Conservation (phyloP, 345 rosid genomes). For the Gossypium australe region DNA sequence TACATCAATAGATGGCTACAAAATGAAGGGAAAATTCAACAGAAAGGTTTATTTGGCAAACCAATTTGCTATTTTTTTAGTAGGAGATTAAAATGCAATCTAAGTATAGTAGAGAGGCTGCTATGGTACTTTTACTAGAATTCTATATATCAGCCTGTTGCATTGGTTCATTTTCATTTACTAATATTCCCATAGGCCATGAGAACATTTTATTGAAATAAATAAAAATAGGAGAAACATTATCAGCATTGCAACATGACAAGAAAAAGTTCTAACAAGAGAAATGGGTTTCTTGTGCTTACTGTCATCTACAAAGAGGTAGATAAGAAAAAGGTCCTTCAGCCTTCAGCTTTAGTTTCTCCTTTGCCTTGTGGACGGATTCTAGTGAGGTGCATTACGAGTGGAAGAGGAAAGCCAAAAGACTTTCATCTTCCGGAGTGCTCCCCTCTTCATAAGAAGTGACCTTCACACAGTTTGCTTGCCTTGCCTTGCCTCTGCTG, state of each 20-base stretch:
- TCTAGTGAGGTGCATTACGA: constrained; percentile 65
- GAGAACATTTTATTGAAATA: too few species aligned
- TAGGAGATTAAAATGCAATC: too few species aligned
- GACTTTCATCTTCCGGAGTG: constrained; percentile 92
- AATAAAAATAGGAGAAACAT: too few species aligned
- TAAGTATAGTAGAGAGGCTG: too few species aligned
- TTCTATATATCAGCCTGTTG: not conserved
- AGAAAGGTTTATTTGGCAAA: too few species aligned
- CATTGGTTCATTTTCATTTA: not conserved
- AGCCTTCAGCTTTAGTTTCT: constrained; percentile 77
- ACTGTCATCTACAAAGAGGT: constrained; percentile 63
- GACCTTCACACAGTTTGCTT: constrained; percentile 81
- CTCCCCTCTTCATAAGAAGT: constrained; percentile 86
- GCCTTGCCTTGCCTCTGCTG: constrained; percentile 41
- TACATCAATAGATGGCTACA: too few species aligned
- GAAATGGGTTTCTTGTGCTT: constrained; percentile 37
- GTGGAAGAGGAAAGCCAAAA: constrained; percentile 98
- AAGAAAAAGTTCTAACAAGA: constrained; percentile 18
- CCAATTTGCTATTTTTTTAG: too few species aligned
- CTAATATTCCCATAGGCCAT: not conserved
- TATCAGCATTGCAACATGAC: too few species aligned
- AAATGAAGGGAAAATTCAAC: too few species aligned
- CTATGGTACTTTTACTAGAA: too few species aligned
- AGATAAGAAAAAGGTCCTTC: constrained; percentile 72
- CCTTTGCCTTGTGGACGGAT: constrained; percentile 82